A percentile compares a stretch with the other conserved stretches of the same genome.
These are phyloP conservation scores for Chlorokybus atmophyticus DNA, from an alignment of 139 green algal genomes.

Conservation along the genomic window DNA sequence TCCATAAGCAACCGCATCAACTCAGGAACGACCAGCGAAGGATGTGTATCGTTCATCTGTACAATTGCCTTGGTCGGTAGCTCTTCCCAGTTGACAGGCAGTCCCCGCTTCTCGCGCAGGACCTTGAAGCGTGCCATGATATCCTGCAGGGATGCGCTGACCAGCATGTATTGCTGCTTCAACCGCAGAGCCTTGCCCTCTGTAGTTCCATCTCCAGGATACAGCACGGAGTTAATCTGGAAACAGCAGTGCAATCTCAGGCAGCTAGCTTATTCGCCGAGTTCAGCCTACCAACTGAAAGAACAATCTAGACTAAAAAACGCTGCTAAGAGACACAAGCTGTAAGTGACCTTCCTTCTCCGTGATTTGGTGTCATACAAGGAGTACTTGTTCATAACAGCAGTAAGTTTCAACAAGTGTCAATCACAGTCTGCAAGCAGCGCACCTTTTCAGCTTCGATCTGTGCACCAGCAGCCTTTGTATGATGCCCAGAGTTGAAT, in stretches of 20 bases:
- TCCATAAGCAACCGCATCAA: constrained; percentile 94
- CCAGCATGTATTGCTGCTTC: constrained; percentile 98
- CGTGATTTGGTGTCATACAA: no score
- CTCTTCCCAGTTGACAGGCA: constrained; percentile 15
- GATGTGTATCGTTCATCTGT: constrained; percentile 99
- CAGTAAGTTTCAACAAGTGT: no score
- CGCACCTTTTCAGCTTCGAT: constrained; percentile 30
- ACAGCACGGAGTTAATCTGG: constrained; percentile 86
- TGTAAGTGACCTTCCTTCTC: no score
- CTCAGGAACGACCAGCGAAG: constrained; percentile 90
- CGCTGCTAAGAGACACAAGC: no score
- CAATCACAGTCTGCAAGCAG: no score
- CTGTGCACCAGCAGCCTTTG: constrained; percentile 50
- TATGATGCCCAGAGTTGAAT: constrained; percentile 67
- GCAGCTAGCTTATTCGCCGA: no score
- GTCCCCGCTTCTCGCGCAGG: neutral
- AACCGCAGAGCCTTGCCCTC: constrained; percentile 95
- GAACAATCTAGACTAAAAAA: no score
- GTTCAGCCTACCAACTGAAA: no score
- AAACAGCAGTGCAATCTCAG: neutral
- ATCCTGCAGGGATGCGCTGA: constrained; percentile 69
- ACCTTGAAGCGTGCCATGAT: constrained; percentile 30
- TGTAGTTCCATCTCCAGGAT: constrained; percentile 86
- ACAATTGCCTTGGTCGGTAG: constrained; percentile 44
- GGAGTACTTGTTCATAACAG: no score